Base-by-base conservation (phyloP, 371 early-diverging fungal species). In the Syncephalis plumigaleata region DNA sequence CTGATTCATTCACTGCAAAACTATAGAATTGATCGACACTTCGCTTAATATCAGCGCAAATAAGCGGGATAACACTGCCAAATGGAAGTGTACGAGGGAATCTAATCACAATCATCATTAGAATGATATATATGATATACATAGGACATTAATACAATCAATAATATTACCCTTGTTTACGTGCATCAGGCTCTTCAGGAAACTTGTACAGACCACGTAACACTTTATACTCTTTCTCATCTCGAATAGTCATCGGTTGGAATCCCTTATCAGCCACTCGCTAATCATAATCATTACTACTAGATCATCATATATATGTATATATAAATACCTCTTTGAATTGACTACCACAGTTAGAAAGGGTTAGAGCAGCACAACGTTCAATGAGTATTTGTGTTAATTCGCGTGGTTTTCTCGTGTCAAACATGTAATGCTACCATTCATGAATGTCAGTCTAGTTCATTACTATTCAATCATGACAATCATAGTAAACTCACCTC, bases 261-360 rank as follows among this genome's bases (percentile, higher is more conserved):
- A 79, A 90, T 51, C 86, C 85, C 55, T 90, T 88, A 43, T 84
- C 80, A 47, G 79, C 65, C 9, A 86, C 74, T 48, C 79, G 79
- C 81, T 85, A 57, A 31, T 44, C 18, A 42, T 39, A 9, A 44
- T 2, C 21, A 15, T 39, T 36, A 42, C n/a, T 36, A 9, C 27
- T 21, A 45, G 13, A 17, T 17, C 36, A 43, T 15, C 25, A 48
- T 45, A 36, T 17, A 31, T 24, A 8, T 31, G 4, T 31, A 7
- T 31, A n/a, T n/a, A n/a, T n/a, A n/a, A n/a, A n/a, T 31, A 31
- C 31, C 31, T 31, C 31, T 31, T 31, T 31, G 11, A 31, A 31
- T 31, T 31, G 31, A 7, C 7, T 31, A 31, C 31, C 11, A 11
- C 31, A 31, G 4, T 4, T 31, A 4, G 11, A 7, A 11, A 31